Conservation (phyloP, 2,329 filamentous ascomycete genomes). For the Paramyrothecium roridum region DNA sequence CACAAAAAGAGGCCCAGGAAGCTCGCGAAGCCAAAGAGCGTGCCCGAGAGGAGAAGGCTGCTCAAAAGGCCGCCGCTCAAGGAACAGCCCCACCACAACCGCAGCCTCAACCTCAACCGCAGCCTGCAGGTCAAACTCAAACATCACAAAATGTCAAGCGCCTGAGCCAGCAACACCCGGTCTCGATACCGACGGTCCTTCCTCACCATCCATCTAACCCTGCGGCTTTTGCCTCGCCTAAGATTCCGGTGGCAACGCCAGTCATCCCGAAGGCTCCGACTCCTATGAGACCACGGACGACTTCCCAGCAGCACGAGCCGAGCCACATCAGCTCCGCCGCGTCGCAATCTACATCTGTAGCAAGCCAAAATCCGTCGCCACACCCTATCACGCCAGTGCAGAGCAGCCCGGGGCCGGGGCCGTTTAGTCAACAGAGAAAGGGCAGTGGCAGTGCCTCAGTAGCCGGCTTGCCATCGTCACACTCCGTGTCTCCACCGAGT, state of each 20-base stretch:
- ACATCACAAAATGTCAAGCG: slow-evolving; percentile 10
- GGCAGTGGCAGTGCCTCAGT: slow-evolving; percentile 42
- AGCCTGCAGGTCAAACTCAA: slow-evolving; percentile 9
- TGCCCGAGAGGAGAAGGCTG: slow-evolving; percentile 63
- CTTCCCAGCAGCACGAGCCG: slow-evolving; percentile 78
- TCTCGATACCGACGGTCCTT: slow-evolving; percentile 43
- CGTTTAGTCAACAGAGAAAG: slow-evolving; percentile 62
- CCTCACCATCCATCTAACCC: slow-evolving; percentile 59
- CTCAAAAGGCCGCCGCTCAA: slow-evolving; percentile 35
- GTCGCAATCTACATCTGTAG: slow-evolving; percentile 56
- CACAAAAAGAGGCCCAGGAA: slow-evolving; percentile 55
- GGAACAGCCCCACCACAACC: slow-evolving; percentile 16
- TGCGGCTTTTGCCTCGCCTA: slow-evolving; percentile 69
- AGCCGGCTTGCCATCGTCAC: slow-evolving; percentile 24
- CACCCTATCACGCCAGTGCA: slow-evolving; percentile 62
- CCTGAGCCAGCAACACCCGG: slow-evolving; percentile 29
- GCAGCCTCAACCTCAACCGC: slow-evolving; percentile 9
- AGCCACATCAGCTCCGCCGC: slow-evolving; percentile 67
- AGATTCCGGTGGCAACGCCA: slow-evolving; percentile 75
- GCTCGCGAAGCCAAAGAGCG: slow-evolving; percentile 50
- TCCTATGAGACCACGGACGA: slow-evolving; percentile 71
- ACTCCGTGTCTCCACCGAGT: slow-evolving; percentile 56
- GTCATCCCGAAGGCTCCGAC: slow-evolving; percentile 79
- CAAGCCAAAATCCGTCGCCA: slow-evolving; percentile 57
- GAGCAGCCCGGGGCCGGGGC: slow-evolving; percentile 61